Evolutionary conservation across 768 basidiomycete species (phyloP), one percentile per base, ranked within the genome.

Genomic region (Tylopilus balloui): DNA sequence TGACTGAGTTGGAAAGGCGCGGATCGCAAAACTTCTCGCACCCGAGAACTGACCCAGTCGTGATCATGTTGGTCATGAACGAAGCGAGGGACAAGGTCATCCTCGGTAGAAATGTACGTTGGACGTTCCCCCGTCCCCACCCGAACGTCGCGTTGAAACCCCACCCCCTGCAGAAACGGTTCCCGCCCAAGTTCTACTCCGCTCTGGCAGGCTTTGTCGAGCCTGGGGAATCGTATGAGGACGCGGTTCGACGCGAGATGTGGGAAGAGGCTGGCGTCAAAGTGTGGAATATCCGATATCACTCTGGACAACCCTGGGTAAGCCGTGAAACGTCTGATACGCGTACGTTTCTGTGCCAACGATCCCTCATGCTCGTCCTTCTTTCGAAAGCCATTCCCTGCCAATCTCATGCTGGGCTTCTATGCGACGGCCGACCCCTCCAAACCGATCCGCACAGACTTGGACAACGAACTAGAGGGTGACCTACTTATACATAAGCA

Each of bases 401-500:
- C 91, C 13, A 92, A 81, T 64, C 71, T 93, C 34, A 94, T 96
- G 93, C 77, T 92, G 9, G 93, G 93, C 13, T 92, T 88, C 64
- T 92, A 86, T 60, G 91, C 86, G 3, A 77, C 79, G 36, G 93
- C 80, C 9, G 88, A 84, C 71, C 73, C 84, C 2, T 73, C 78
- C 4, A 75, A 92, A 60, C 78, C 80, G 6, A 86, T 97, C 50
- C 80, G 92, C 14, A 71, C 75, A 8, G 93, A 97, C 64, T 78
- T 99, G 2, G 95, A 97, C 63, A 95, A 95, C 57, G 95, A 99
- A 71, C 79, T 99, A n/a, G 84, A 84, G 61, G 91, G 92, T 88
- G 10, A 12, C 7, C 3, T 5, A 14, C 38, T 21, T 35, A 19
- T 24, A 35, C n/a, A 31, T 29, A 31, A n/a, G 23, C 21, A 13